These are phyloP conservation scores for Lasiodiplodia theobromae DNA, from an alignment of 2,329 filamentous ascomycete genomes.

Conservation along the genomic window DNA sequence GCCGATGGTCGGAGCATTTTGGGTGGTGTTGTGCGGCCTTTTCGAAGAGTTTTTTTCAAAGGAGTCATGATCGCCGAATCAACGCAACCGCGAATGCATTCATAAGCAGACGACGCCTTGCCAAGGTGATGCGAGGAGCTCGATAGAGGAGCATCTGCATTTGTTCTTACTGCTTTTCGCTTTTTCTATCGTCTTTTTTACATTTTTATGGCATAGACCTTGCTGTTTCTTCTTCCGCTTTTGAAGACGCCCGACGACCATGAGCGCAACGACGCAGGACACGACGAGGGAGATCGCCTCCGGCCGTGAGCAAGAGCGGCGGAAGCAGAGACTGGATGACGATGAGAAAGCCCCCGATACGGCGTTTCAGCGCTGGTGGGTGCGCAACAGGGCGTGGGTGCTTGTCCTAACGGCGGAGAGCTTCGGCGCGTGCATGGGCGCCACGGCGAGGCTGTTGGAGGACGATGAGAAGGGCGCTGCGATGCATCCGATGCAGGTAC, in stretches of 20 bases:
- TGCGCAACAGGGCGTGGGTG: slow-evolving; percentile 24
- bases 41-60: background rate
- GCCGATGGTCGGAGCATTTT: background rate
- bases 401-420: slow-evolving; percentile 18
- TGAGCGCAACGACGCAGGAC: slow-evolving; percentile 1
- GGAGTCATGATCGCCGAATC: slow-evolving; percentile 14
- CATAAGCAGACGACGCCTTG: background rate
- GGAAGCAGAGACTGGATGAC: background rate
- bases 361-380: slow-evolving; percentile 17
- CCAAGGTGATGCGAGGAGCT: background rate
- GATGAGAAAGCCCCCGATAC: background rate
- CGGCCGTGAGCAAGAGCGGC: background rate
- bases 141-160: background rate
- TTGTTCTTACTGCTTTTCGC: background rate
- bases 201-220: background rate
- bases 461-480: slow-evolving; percentile 19
- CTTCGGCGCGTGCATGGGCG: slow-evolving; percentile 28
- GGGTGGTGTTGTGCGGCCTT: slow-evolving; percentile 2
- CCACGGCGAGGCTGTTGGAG: slow-evolving; percentile 23
- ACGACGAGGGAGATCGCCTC: background rate
- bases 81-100: background rate
- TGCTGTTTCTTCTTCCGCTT: background rate
- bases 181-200: background rate
- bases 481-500: slow-evolving; percentile 30
- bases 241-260: background rate